Conservation (phyloP, 2,329 filamentous ascomycete species). For the Beauveria varroae region DNA sequence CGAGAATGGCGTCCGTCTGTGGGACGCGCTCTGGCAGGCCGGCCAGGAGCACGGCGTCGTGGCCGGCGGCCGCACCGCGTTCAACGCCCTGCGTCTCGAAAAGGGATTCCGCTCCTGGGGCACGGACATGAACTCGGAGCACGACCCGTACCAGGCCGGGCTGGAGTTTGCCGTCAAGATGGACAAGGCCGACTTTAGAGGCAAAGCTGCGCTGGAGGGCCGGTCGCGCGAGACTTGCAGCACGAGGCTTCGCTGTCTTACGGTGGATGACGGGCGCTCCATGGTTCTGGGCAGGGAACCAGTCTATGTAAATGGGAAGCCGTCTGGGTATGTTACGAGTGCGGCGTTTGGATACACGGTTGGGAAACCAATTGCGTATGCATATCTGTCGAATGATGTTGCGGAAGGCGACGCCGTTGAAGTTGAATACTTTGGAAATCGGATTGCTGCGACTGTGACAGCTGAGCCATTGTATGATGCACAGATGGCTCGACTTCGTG, state of each 20-base stretch:
- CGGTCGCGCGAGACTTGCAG: slow-evolving; percentile 28
- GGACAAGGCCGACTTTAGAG: slow-evolving; percentile 42
- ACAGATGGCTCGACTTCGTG: slow-evolving; percentile 11
- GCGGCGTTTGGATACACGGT: slow-evolving; percentile 54
- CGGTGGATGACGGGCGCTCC: slow-evolving; percentile 47
- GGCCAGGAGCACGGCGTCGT: slow-evolving; percentile 48
- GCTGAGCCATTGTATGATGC: slow-evolving; percentile 37
- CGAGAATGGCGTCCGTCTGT: slow-evolving; percentile 49
- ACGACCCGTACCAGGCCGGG: slow-evolving; percentile 53
- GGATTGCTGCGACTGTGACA: slow-evolving; percentile 45
- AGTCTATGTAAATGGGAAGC: slow-evolving; percentile 39
- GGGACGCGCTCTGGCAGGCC: slow-evolving; percentile 50
- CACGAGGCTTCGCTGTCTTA: slow-evolving; percentile 40
- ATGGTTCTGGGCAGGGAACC: slow-evolving; percentile 57
- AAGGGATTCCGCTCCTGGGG: slow-evolving; percentile 52
- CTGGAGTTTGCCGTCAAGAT: slow-evolving; percentile 41
- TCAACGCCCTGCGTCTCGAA: slow-evolving; percentile 52
- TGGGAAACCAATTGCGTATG: slow-evolving; percentile 51
- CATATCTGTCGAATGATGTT: slow-evolving; percentile 44
- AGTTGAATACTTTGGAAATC: slow-evolving; percentile 53
- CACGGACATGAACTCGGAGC: slow-evolving; percentile 52
- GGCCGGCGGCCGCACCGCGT: slow-evolving; percentile 49
- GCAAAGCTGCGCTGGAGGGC: slow-evolving; percentile 39
- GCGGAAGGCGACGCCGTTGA: slow-evolving; percentile 43
- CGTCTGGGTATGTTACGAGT: slow-evolving; percentile 51